A percentile compares a stretch with the other conserved stretches of the same genome.
phyloP scores from a whole-genome alignment of 2,329 filamentous ascomycete species.

The Fusarium sp. region DNA sequence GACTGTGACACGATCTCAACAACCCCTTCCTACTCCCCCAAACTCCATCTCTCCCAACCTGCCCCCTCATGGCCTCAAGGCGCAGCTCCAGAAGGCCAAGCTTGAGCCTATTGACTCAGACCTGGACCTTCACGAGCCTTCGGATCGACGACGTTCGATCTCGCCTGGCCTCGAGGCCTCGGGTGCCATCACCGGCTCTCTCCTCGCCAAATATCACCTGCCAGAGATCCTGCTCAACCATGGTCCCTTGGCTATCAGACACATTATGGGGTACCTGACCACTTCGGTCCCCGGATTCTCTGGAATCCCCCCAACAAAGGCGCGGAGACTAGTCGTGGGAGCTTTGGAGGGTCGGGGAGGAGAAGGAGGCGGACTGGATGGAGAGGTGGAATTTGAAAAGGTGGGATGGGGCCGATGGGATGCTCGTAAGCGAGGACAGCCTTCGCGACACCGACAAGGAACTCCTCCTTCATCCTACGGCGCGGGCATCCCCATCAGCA shows the following conservation, averaged over 20 bases:
- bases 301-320: conserved; percentile 87
- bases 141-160: conserved; percentile 51
- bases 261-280: conserved; percentile 94
- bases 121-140: conserved; percentile 80
- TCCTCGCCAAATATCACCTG: conserved; percentile 90
- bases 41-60: conserved; percentile 94
- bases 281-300: conserved; percentile 94
- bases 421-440: conserved; percentile 78
- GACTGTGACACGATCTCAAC: conserved; percentile 69
- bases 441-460: conserved; percentile 59
- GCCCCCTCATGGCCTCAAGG: conserved; percentile 82
- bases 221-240: conserved; percentile 90
- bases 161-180: conserved; percentile 74
- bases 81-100: conserved; percentile 70
- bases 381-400: conserved; percentile 89
- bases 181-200: conserved; percentile 83
- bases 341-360: conserved; percentile 84
- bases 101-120: conserved; percentile 83
- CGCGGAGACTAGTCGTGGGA: conserved; percentile 89
- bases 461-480: conserved; percentile 57
- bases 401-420: conserved; percentile 98
- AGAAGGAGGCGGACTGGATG: conserved; percentile 70
- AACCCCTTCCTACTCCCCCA: conserved; percentile 86
- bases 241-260: conserved; percentile 91
- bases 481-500: conserved; percentile 68